Evolutionary conservation across 2,329 filamentous ascomycete species (phyloP), one percentile per base, ranked within the genome.

Genomic region (Talaromyces sp.): DNA sequence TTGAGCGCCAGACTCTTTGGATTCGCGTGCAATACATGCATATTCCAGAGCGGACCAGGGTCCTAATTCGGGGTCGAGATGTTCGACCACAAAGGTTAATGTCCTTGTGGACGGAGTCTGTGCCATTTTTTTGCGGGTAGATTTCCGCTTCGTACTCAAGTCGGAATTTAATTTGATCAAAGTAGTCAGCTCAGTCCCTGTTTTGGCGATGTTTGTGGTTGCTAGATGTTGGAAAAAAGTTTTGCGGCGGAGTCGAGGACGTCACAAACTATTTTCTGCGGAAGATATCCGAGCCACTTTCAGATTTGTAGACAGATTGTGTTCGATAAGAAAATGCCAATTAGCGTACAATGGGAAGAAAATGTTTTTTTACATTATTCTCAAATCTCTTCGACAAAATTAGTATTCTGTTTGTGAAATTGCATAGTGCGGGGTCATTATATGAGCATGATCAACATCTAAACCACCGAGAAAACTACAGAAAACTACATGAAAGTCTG

Each of bases 41-140:
- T 99, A 99, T 81, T 99, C 95, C 62, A 98, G 86, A 68, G 92
- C 88, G 27, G 95, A 98, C 95, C 95, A 99, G 47, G 88, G 86
- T 39, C 96, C 95, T 35, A 99, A 85, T 79, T 99, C 95, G 47
- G 91, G 89, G 81, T 99, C 95, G 69, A 99, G 88, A 79, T 99
- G 94, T 82, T 98, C 94, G 72, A 98, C 93, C 73, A 98, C 91
- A 80, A 95, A 97, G 50, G 88, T 93, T 79, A 93, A 91, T 69
- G 77, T 76, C 19, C 68, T 69, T 48, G 75, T 33, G 19, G 68
- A 60, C 63, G 67, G 68, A 58, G 72, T 67, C 57, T 69, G 70
- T 64, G 63, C 62, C 74, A 76, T 76, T 27, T 56, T 56, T 39
- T 56, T 39, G 60, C 47, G 47, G 47, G 43, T 31, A 19, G 27